Conservation (phyloP, 768 basidiomycete species). For the Russula emetica region DNA sequence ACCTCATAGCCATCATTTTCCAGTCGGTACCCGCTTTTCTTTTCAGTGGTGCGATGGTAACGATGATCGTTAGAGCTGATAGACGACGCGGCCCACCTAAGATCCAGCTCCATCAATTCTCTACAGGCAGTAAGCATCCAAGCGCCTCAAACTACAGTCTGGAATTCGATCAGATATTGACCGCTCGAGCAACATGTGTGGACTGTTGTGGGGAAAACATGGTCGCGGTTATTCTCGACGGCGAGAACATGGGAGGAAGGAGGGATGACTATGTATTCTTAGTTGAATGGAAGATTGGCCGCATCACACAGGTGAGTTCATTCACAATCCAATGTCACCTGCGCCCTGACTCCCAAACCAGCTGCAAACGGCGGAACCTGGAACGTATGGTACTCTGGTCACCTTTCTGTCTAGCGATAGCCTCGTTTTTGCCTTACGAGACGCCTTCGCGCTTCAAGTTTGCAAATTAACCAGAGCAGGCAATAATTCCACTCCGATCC, state of each 20-base stretch:
- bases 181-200: neutral
- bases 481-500: neutral
- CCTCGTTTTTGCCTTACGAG: neutral
- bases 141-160: slow-evolving; percentile 1
- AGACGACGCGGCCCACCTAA: neutral
- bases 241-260: neutral
- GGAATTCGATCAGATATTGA: slow-evolving; percentile 4
- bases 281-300: slow-evolving; percentile 16
- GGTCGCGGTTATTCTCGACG: slow-evolving; percentile 6
- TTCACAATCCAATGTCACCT: neutral
- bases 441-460: slow-evolving; percentile 2
- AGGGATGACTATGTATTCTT: slow-evolving; percentile 8
- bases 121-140: slow-evolving; percentile 10
- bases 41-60: neutral
- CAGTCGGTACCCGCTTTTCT: slow-evolving; percentile 5
- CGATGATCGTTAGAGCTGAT: neutral
- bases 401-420: slow-evolving; percentile 14
- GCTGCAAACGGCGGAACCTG: neutral
- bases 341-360: neutral
- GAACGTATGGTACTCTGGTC: slow-evolving; percentile 8
- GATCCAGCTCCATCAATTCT: slow-evolving; percentile 17
- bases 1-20: slow-evolving; percentile 13
- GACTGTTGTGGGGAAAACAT: slow-evolving; percentile 22
- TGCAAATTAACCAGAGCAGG: slow-evolving; percentile 5
- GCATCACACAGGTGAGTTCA: slow-evolving; percentile 9